These are phyloP conservation scores for Geranium rotundifolium DNA, from an alignment of 345 rosid species.

Conservation along the genomic window DNA sequence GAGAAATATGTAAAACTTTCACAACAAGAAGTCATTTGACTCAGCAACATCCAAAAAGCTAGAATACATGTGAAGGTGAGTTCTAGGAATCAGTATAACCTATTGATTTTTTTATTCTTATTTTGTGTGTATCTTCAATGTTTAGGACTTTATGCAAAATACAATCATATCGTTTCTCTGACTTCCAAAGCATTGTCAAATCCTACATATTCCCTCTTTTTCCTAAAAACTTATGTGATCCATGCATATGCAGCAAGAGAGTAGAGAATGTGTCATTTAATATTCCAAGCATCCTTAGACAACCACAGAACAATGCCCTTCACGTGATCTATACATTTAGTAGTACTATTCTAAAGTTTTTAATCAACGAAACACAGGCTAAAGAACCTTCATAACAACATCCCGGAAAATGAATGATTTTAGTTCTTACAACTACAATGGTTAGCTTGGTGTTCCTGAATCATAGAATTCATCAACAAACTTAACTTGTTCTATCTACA, in stretches of 20 bases:
- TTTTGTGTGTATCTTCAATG: not conserved
- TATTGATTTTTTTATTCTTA: too few species aligned
- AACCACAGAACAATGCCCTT: not conserved
- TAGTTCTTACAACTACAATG: not conserved
- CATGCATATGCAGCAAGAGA: not conserved
- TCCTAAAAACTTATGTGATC: not conserved
- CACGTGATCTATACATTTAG: not conserved
- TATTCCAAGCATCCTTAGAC: not conserved
- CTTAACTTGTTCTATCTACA: not conserved
- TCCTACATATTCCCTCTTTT: not conserved
- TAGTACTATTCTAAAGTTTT: not conserved
- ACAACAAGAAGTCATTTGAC: not conserved
- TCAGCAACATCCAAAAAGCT: not conserved
- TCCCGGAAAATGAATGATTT: not conserved
- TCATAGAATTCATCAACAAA: not conserved
- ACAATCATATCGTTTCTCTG: not conserved
- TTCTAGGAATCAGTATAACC: not conserved
- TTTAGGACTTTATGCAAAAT: not conserved
- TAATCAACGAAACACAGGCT: not conserved
- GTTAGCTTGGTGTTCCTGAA: not conserved
- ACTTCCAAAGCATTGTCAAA: not conserved
- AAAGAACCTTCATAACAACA: not conserved
- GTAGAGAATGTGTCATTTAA: not conserved
- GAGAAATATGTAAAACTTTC: too few species aligned
- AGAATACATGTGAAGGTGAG: not conserved